Evolutionary conservation across 148 eudicot genomes (phyloP), one percentile per base, ranked within the genome.

Genomic region (Rhododendron kiyosumense): DNA sequence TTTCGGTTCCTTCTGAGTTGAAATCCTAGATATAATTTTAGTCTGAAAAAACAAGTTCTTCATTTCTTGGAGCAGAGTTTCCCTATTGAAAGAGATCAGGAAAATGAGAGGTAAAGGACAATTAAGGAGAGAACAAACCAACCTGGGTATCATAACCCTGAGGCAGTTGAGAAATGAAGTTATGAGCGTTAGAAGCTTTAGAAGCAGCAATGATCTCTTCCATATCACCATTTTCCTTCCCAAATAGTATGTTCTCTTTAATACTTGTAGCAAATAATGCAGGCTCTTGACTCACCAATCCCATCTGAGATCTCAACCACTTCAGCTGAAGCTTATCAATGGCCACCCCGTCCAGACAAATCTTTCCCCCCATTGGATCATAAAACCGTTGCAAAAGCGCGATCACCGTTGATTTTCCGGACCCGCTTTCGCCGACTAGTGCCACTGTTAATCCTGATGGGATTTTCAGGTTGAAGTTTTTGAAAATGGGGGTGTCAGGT

Each of bases 271-370:
- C 99, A 83, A 96, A 96, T 1, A 96, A 89, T 0, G 97, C 97
- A 2, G 99, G 99, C 86, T 96, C 99, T 81, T 96, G 99, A 84
- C 99, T 95, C 59, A 96, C 99, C 71, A 96, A 54, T n/a, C 99
- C 99, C 98, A 96, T 95, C 82, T 93, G 96, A 9, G 95, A 92
- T 84, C 99, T 90, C 51, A 96, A 76, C 99, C 98, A 96, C 90
- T 92, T 96, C 3, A 96, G 83, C 45, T 94, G 98, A 5, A 96
- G 85, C 90, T 92, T 93, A 63, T 91, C 91, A 30, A 94, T 95
- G 4, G 90, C 82, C 10, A 95, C 90, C 26, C 97, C 98, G 84
- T 96, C 99, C 3, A 96, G 67, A 1, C 92, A 78, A 75, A 96
- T 94, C 61, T 95, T 92, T 2, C 99, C 99, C 8, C 91, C 88